Evolutionary conservation across 108 stramenopile genomes (phyloP), one percentile per base, ranked within the genome.

Genomic region (Aurantiochytrium sp.): DNA sequence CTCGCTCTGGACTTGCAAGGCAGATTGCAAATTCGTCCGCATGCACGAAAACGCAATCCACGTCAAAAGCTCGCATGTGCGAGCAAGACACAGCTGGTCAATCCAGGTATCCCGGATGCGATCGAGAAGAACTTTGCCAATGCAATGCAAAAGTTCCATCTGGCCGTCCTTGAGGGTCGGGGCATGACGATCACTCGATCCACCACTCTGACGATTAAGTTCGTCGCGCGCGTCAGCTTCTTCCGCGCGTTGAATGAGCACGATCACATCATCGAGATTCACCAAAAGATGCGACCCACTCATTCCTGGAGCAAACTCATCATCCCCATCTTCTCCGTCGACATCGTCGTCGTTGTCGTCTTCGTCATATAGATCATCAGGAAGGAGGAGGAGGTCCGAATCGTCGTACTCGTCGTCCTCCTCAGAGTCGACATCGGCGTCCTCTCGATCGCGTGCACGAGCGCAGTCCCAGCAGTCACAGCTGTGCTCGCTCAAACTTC

Each of bases 121-220:
- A 12, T 47, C 51, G 51, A 83, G 73, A 1, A 83, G 73, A 47
- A 83, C 49, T 23, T 83, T 83, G 44, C 73, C 73, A 12, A 83
- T 83, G 73, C 73, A 83, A n/a, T 83, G 73, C 44, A 83, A 53
- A 47, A 83, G 23, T 44, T 83, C 73, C 44, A 53, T 83, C 45
- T 83, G 73, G 18, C 73, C 73, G 28, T 83, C 73, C 10, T 53
- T 47, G n/a, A 83, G 51, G 16, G 73, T 83, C 12, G 73, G 73
- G 5, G 73, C 73, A 23, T 83, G 73, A 10, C 73, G 73, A 23
- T 83, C 73, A n/a, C 73, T 83, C 21, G 21, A 25, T 5, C 51
- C 49, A 12, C 73, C 73, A 44, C 28, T 83, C 23, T 47, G 49
- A 12, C 51, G 44, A 4, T 47, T 51, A 16, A 83, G 51, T n/a